These are phyloP conservation scores for Paradendryphiella salina DNA, from an alignment of 2,329 filamentous ascomycete genomes.

Conservation along the genomic window DNA sequence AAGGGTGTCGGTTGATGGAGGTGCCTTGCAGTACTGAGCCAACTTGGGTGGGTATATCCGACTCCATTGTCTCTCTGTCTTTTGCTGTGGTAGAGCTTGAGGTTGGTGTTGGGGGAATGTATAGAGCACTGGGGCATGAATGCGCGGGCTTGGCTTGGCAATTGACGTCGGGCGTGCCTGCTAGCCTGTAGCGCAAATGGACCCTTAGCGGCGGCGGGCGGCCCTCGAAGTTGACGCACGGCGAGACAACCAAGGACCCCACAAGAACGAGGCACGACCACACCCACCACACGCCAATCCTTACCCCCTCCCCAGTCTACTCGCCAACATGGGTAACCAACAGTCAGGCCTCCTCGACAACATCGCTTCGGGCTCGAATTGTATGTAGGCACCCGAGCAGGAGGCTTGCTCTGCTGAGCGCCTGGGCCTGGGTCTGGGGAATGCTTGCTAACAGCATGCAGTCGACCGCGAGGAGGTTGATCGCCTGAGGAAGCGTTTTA, in stretches of 20 bases:
- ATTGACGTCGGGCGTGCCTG: slow-evolving; percentile 28
- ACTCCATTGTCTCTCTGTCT: slow-evolving; percentile 52
- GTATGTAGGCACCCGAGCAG: slow-evolving; percentile 57
- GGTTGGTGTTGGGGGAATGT: neutral
- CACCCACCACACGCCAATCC: slow-evolving; percentile 18
- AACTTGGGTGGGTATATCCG: slow-evolving; percentile 65
- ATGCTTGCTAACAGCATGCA: slow-evolving; percentile 49
- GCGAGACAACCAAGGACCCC: slow-evolving; percentile 12
- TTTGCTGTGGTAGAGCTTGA: slow-evolving; percentile 1
- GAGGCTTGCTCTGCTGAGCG: slow-evolving; percentile 24
- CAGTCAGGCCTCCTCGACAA: slow-evolving; percentile 79
- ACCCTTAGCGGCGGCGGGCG: slow-evolving; percentile 23
- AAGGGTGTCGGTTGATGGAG: slow-evolving; percentile 73
- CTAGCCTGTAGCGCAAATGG: slow-evolving; percentile 20
- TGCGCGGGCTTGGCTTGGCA: slow-evolving; percentile 26
- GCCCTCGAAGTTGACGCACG: slow-evolving; percentile 21
- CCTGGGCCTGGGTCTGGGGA: slow-evolving; percentile 34
- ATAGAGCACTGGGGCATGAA: slow-evolving; percentile 15
- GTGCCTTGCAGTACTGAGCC: slow-evolving; percentile 80
- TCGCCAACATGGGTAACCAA: slow-evolving; percentile 56
- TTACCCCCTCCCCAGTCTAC: slow-evolving; percentile 14
- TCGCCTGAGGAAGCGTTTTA: slow-evolving; percentile 92
- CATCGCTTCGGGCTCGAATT: slow-evolving; percentile 96
- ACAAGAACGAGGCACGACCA: slow-evolving; percentile 24
- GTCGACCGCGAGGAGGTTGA: slow-evolving; percentile 98